Evolutionary conservation across 1,284 basidiomycete genomes (phyloP).

Genomic region (Naganishia sp.): DNA sequence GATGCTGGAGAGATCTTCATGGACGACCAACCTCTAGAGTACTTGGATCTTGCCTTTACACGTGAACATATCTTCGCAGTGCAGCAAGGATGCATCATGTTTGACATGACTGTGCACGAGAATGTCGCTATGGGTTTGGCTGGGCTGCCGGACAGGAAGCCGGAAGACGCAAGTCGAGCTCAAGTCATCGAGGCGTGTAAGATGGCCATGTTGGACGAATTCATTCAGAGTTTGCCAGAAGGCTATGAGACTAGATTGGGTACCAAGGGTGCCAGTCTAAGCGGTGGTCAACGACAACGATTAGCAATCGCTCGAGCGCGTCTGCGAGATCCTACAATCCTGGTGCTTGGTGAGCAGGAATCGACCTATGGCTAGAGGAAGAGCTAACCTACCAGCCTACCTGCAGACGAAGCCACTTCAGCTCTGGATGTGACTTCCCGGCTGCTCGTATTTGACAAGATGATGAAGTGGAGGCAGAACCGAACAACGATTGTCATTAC

Average conservation of each 20-base stretch:
- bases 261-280: conserved; percentile 71
- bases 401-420: conserved; percentile 88
- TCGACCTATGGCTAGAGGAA: conserved; percentile 4
- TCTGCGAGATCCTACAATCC: conserved; percentile 80
- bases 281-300: conserved; percentile 91
- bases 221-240: conserved; percentile 75
- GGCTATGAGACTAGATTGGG: conserved; percentile 86
- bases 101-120: conserved; percentile 80
- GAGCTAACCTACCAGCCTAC: not conserved
- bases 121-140: conserved; percentile 81
- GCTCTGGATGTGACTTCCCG: conserved; percentile 88
- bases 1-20: conserved; percentile 66
- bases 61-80: conserved; percentile 74
- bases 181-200: conserved; percentile 80
- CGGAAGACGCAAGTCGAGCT: conserved; percentile 60
- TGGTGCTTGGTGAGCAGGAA: conserved; percentile 75
- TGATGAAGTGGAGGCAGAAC: conserved; percentile 77
- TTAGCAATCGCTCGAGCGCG: conserved; percentile 86
- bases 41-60: conserved; percentile 75
- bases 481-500: conserved; percentile 95
- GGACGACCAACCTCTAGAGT: conserved; percentile 77
- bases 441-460: conserved; percentile 81
- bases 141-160: conserved; percentile 41
- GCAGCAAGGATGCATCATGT: conserved; percentile 72
- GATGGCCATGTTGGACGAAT: conserved; percentile 85